Conservation (phyloP, 257 asterid genomes). For the Galeopsis tetrahit region DNA sequence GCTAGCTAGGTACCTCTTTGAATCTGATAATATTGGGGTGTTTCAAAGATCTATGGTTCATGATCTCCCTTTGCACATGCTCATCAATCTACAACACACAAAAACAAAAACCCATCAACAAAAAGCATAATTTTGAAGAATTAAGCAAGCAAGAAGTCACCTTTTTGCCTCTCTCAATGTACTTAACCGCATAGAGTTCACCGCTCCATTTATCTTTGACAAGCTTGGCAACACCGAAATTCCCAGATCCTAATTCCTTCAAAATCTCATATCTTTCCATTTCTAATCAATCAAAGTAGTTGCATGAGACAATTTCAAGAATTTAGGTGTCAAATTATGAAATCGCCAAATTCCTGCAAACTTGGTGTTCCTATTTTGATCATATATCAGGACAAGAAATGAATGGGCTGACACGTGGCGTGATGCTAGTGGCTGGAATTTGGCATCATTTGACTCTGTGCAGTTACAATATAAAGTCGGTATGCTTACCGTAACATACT, state of each 20-base stretch:
- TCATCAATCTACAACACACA: constrained; percentile 69
- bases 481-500: not conserved
- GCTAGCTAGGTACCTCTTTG: constrained; percentile 50
- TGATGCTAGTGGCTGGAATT: constrained; percentile 31
- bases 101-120: not conserved
- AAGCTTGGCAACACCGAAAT: constrained; percentile 91
- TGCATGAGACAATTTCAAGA: constrained; percentile 8
- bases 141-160: constrained; percentile 38
- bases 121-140: not conserved
- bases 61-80: constrained; percentile 81
- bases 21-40: constrained; percentile 76
- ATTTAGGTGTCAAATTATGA: constrained; percentile 24
- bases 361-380: constrained; percentile 26
- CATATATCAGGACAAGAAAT: constrained; percentile 13
- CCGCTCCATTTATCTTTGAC: constrained; percentile 64
- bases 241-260: constrained; percentile 89
- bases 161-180: constrained; percentile 87
- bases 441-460: constrained; percentile 24
- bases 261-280: constrained; percentile 84
- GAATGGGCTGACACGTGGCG: constrained; percentile 38
- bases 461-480: not conserved
- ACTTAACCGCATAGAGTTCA: constrained; percentile 79
- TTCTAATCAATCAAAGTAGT: constrained; percentile 13
- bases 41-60: constrained; percentile 73
- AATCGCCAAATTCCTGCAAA: constrained; percentile 28